phyloP scores from a whole-genome alignment of 2,329 filamentous ascomycete genomes.

The Drechslerella dactyloides region DNA sequence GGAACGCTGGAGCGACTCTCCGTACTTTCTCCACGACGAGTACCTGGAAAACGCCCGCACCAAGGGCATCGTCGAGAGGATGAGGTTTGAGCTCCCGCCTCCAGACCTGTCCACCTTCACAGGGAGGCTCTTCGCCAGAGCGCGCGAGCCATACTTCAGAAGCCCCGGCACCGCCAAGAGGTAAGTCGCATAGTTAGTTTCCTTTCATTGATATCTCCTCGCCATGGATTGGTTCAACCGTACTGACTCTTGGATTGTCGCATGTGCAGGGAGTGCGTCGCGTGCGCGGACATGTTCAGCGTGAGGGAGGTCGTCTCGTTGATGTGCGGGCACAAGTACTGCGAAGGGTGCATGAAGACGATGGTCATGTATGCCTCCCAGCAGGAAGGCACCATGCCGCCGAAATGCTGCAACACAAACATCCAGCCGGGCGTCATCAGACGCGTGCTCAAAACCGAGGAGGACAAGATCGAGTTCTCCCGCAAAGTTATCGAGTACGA shows the following conservation, averaged over 20 bases:
- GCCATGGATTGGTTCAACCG: neutral
- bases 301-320: conserved; percentile 30
- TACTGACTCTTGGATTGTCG: conserved; percentile 2
- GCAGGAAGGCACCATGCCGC: conserved; percentile 47
- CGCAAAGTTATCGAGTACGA: conserved; percentile 47
- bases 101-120: conserved; percentile 22
- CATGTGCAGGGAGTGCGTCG: conserved; percentile 30
- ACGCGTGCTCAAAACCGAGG: conserved; percentile 29
- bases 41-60: conserved; percentile 18
- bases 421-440: conserved; percentile 36
- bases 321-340: conserved; percentile 33
- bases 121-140: conserved; percentile 41
- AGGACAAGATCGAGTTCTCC: conserved; percentile 43
- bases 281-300: conserved; percentile 43
- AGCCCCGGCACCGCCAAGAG: conserved; percentile 32
- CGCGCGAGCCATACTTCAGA: conserved; percentile 41
- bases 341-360: conserved; percentile 32
- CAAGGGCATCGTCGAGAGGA: conserved; percentile 36
- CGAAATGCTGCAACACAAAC: conserved; percentile 33
- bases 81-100: conserved; percentile 30
- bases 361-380: conserved; percentile 41
- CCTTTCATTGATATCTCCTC: neutral
- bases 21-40: conserved; percentile 44
- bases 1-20: conserved; percentile 29
- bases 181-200: conserved; percentile 8